These are phyloP conservation scores for Rhododendron vialii DNA, from an alignment of 148 eudicot species.

Conservation along the genomic window DNA sequence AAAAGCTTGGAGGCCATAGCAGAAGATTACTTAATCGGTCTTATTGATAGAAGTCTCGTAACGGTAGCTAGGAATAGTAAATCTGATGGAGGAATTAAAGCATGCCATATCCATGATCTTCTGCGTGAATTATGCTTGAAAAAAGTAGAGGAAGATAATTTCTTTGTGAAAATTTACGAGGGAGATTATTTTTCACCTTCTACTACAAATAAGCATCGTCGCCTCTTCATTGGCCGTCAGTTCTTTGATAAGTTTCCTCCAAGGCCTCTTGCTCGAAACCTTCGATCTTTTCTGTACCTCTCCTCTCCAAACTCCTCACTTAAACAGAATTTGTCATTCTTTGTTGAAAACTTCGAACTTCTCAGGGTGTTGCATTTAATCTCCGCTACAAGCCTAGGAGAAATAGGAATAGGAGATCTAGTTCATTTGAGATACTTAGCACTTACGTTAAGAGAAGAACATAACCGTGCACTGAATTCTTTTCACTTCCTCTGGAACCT, in stretches of 20 bases:
- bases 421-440: not conserved
- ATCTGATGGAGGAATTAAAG: slow-evolving; percentile 29
- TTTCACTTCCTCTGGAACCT: not conserved
- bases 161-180: slow-evolving; percentile 4
- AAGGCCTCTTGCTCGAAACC: not conserved
- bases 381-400: not conserved
- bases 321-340: not conserved
- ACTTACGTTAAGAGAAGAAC: not conserved
- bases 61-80: slow-evolving; percentile 17
- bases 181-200: not conserved
- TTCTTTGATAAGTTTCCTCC: not conserved
- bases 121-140: slow-evolving; percentile 38
- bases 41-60: slow-evolving; percentile 38
- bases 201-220: not conserved
- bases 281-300: not conserved
- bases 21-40: slow-evolving; percentile 34
- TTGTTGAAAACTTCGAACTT: not conserved
- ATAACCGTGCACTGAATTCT: accelerated
- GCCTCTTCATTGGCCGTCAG: not conserved
- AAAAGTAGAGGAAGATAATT: slow-evolving; percentile 28
- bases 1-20: slow-evolving; percentile 23
- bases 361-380: not conserved
- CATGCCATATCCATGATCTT: slow-evolving; percentile 40
- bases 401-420: not conserved
- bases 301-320: accelerated